phyloP scores from a whole-genome alignment of 768 basidiomycete species.

The Boletus vermiculosoides region DNA sequence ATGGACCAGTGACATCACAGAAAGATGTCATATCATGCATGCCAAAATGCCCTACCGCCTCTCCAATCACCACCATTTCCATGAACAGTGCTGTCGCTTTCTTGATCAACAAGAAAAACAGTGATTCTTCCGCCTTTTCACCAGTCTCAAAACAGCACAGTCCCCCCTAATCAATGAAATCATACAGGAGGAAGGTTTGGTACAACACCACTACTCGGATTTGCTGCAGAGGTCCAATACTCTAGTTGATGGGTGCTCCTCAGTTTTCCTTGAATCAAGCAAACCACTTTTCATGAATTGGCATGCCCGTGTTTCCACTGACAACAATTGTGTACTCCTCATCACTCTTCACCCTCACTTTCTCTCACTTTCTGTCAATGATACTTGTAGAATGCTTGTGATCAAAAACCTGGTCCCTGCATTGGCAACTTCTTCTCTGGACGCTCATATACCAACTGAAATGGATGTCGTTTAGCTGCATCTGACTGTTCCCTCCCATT shows the following conservation, averaged over 20 bases:
- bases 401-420: conserved; percentile 7
- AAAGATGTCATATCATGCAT: conserved; percentile 10
- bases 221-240: no score
- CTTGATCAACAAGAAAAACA: conserved; percentile 10
- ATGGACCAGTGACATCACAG: conserved; percentile 13
- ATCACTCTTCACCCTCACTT: neutral
- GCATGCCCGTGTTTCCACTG: neutral
- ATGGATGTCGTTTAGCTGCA: neutral
- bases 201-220: no score
- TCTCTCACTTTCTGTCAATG: conserved; percentile 6
- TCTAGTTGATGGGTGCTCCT: no score
- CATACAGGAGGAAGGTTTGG: no score
- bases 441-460: neutral
- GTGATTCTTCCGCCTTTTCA: conserved; percentile 2
- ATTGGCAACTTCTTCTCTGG: conserved; percentile 1
- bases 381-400: neutral
- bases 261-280: neutral
- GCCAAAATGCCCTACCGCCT: neutral
- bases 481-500: conserved; percentile 1
- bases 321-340: neutral
- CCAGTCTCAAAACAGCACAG: neutral
- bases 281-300: conserved; percentile 1
- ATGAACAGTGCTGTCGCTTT: conserved; percentile 6
- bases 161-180: no score
- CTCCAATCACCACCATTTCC: neutral